Conservation (phyloP, 2,329 filamentous ascomycete species). For the Pseudogymnoascus sp. region DNA sequence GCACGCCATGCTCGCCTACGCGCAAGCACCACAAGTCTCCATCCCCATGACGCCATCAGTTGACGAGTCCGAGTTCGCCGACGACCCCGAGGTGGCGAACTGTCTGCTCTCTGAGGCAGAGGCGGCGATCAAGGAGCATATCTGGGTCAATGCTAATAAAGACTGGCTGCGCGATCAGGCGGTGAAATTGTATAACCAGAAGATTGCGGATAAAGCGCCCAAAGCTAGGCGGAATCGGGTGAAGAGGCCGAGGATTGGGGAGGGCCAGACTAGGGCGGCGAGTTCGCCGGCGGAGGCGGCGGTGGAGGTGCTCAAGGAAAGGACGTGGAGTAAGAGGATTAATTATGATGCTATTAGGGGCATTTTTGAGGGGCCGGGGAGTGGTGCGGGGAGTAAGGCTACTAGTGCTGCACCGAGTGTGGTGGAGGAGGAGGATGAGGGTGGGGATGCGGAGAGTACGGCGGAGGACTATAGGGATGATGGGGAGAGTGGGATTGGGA, state of each 20-base stretch:
- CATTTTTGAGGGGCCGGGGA: slow-evolving; percentile 42
- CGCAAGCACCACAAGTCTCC: slow-evolving; percentile 38
- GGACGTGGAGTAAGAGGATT: slow-evolving; percentile 64
- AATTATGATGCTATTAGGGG: slow-evolving; percentile 58
- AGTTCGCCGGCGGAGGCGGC: slow-evolving; percentile 62
- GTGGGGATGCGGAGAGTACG: not conserved
- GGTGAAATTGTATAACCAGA: slow-evolving; percentile 68
- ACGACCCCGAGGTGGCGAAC: slow-evolving; percentile 78
- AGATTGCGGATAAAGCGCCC: slow-evolving; percentile 46
- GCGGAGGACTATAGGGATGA: not conserved
- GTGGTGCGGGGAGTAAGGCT: slow-evolving; percentile 41
- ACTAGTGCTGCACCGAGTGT: slow-evolving; percentile 31
- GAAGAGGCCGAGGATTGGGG: slow-evolving; percentile 51
- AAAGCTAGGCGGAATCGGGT: slow-evolving; percentile 50
- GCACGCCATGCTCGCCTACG: slow-evolving; percentile 43
- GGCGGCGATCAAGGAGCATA: slow-evolving; percentile 72
- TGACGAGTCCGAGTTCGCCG: slow-evolving; percentile 72
- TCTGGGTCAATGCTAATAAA: slow-evolving; percentile 93
- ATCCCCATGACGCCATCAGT: slow-evolving; percentile 57
- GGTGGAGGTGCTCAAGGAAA: slow-evolving; percentile 56
- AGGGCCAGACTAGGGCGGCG: slow-evolving; percentile 57
- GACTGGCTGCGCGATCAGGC: slow-evolving; percentile 86
- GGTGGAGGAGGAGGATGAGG: slow-evolving; percentile 5
- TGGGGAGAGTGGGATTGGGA: not conserved
- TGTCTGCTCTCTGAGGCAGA: slow-evolving; percentile 69